Evolutionary conservation across 2,329 filamentous ascomycete species (phyloP).

Genomic region (Ascochyta fabae): DNA sequence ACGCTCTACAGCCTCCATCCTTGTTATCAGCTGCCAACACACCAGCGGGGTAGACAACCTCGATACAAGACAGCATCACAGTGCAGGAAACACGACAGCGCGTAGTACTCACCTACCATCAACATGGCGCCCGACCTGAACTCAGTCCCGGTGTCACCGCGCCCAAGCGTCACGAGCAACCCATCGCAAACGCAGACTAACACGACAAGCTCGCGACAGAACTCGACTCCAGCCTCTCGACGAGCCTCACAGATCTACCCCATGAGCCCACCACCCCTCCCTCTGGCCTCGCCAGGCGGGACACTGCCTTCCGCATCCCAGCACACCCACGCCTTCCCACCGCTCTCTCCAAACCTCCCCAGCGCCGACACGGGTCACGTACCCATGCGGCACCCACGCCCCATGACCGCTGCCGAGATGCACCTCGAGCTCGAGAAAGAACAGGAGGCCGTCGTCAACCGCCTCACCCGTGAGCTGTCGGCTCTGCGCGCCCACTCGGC

Average conservation of each 20-base stretch:
- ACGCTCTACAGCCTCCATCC: not conserved
- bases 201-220: slow-evolving; percentile 35
- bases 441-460: slow-evolving; percentile 94
- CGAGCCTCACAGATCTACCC: slow-evolving; percentile 52
- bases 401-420: slow-evolving; percentile 85
- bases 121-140: slow-evolving; percentile 59
- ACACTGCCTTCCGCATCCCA: slow-evolving; percentile 33
- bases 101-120: not conserved
- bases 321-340: slow-evolving; percentile 43
- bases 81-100: not conserved
- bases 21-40: slow-evolving; percentile 2
- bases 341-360: slow-evolving; percentile 44
- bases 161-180: slow-evolving; percentile 27
- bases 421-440: slow-evolving; percentile 92
- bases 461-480: slow-evolving; percentile 85
- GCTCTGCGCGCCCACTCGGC: slow-evolving; percentile 75
- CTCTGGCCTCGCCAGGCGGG: slow-evolving; percentile 48
- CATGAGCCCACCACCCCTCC: slow-evolving; percentile 56
- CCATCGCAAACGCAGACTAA: slow-evolving; percentile 30
- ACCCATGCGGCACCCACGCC: slow-evolving; percentile 83
- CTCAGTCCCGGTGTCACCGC: slow-evolving; percentile 50
- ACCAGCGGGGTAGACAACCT: slow-evolving; percentile 15
- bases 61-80: not conserved
- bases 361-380: slow-evolving; percentile 56
- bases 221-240: slow-evolving; percentile 32